These are phyloP conservation scores for Populus tremula DNA, from an alignment of 345 rosid species.

Conservation along the genomic window DNA sequence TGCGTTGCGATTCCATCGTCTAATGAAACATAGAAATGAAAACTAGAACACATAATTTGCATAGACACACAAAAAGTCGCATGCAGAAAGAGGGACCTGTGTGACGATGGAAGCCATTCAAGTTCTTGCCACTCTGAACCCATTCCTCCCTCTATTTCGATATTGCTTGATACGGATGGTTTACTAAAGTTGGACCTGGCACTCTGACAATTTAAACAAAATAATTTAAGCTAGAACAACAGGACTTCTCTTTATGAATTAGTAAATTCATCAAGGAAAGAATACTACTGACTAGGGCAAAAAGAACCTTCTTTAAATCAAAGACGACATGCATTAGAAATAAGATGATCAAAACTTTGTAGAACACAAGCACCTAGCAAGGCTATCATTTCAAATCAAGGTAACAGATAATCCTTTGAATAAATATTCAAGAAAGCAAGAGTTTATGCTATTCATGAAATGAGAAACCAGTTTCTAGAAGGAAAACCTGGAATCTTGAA, in stretches of 20 bases:
- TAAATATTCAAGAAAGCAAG: background rate
- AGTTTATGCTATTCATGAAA: background rate
- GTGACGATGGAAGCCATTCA: background rate
- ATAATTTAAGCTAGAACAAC: background rate
- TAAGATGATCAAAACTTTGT: background rate
- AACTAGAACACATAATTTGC: too few species aligned
- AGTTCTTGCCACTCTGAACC: background rate
- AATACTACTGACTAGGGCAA: background rate
- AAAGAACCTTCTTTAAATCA: background rate
- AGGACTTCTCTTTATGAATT: background rate
- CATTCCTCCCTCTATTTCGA: background rate
- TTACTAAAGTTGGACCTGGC: background rate
- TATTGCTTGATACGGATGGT: background rate
- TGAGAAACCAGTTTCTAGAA: background rate
- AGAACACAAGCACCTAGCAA: background rate
- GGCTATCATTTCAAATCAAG: background rate
- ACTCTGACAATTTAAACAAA: background rate
- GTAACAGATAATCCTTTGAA: background rate
- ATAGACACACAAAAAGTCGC: too few species aligned
- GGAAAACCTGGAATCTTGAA: background rate
- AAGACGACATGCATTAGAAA: background rate
- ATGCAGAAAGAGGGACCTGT: too few species aligned
- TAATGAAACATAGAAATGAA: too few species aligned
- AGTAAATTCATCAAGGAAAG: background rate
- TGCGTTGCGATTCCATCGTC: too few species aligned